Percentiles rank a stretch among this genome's conserved stretches.
phyloP scores from a whole-genome alignment of 352 stramenopile genomes.

The Globisporangium nunn region DNA sequence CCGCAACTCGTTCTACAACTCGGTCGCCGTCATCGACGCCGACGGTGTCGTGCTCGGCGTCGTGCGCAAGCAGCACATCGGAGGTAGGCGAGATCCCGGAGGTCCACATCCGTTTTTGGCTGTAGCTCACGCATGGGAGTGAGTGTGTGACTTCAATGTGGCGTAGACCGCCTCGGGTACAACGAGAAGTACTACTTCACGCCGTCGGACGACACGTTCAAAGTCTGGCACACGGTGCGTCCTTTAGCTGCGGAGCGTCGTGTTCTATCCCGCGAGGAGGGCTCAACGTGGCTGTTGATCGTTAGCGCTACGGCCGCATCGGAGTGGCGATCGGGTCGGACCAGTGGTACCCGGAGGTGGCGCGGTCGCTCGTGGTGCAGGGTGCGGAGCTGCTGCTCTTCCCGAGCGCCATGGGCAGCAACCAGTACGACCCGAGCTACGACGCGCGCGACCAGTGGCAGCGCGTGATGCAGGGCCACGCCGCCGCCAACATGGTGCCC shows the following conservation, averaged over 20 bases:
- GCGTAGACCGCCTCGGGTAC: constrained; percentile 79
- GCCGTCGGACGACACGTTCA: constrained; percentile 84
- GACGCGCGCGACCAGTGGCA: constrained; percentile 88
- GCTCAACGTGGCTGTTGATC: too few species aligned
- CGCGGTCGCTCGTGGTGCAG: constrained; percentile 80
- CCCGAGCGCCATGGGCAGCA: constrained; percentile 77
- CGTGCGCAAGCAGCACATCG: constrained; percentile 89
- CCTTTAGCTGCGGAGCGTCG: too few species aligned
- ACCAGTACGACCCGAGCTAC: constrained; percentile 84
- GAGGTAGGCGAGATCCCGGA: constrained; percentile 25
- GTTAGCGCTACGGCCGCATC: constrained; percentile 78
- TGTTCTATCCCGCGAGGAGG: too few species aligned
- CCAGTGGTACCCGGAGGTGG: constrained; percentile 90
- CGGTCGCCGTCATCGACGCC: constrained; percentile 87
- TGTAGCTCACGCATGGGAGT: not conserved
- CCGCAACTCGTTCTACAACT: constrained; percentile 92
- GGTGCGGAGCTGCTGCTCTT: constrained; percentile 86
- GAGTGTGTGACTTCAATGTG: not conserved
- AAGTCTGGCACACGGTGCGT: constrained; percentile 84
- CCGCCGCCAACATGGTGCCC: constrained; percentile 85
- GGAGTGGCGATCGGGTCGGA: constrained; percentile 89
- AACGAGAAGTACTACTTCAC: constrained; percentile 93
- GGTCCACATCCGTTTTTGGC: too few species aligned
- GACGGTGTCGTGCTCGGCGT: constrained; percentile 81
- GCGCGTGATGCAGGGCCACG: constrained; percentile 89